Conservation (phyloP, 495 filamentous ascomycete genomes). For the Lepraria neglecta region DNA sequence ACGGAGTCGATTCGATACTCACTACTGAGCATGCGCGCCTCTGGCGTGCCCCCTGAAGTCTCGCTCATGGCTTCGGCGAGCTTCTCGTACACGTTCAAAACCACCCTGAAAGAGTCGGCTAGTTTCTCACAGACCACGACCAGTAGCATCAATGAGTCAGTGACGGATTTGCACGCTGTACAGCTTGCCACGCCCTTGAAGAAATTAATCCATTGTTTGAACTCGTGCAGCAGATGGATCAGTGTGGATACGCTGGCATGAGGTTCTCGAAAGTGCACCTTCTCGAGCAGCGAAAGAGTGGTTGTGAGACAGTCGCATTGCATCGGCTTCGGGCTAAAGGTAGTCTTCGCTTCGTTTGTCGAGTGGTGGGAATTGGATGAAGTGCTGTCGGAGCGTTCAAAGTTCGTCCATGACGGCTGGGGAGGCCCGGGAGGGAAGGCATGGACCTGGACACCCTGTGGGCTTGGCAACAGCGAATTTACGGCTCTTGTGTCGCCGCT, state of each 20-base stretch:
- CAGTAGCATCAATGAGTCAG: slow-evolving; percentile 3
- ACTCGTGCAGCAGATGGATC: slow-evolving; percentile 1
- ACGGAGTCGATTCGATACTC: not conserved
- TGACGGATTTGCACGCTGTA: slow-evolving; percentile 1
- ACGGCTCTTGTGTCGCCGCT: slow-evolving; percentile 6
- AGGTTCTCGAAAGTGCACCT: slow-evolving; percentile 5
- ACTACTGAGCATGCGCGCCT: slow-evolving; percentile 1
- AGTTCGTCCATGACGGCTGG: slow-evolving; percentile 6
- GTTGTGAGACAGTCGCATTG: slow-evolving; percentile 6
- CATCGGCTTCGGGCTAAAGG: slow-evolving; percentile 5
- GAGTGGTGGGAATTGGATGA: slow-evolving; percentile 1
- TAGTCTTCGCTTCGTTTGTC: slow-evolving; percentile 1
- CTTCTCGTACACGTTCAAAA: slow-evolving; percentile 5
- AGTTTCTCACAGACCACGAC: slow-evolving; percentile 6
- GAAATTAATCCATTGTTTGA: slow-evolving; percentile 5
- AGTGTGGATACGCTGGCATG: slow-evolving; percentile 4
- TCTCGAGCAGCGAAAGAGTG: slow-evolving; percentile 4
- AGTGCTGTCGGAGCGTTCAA: not conserved
- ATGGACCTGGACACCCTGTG: not conserved
- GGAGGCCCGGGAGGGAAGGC: not conserved
- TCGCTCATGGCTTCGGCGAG: slow-evolving; percentile 2
- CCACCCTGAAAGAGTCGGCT: slow-evolving; percentile 2
- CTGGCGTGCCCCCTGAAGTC: not conserved
- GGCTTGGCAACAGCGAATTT: slow-evolving; percentile 3
- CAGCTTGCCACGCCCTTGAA: not conserved